Base-by-base conservation (phyloP, 2,329 filamentous ascomycete species). In the Ophiosphaerella korrae region DNA sequence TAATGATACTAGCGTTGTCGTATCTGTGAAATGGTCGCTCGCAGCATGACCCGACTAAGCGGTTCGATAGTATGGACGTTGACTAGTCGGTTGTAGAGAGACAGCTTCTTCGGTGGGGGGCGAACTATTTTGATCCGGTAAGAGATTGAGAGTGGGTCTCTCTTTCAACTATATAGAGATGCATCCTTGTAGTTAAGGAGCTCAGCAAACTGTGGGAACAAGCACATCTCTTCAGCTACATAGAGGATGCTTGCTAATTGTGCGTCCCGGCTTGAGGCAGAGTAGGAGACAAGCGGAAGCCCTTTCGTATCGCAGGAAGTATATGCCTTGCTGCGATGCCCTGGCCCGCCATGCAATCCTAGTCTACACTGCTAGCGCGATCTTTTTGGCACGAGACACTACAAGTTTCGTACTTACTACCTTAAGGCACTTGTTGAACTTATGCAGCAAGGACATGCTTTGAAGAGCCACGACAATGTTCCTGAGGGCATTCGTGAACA, bases 361-460 rank as follows among this genome's bases (percentile, higher is more conserved):
- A 62, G 63, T 18, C 61, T 60, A 33, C 58, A 72, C 48, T 74
- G 64, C 55, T 75, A 62, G 70, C 48, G 60, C 45, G 64, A 74
- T 53, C 64, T 65, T 33, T 34, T 58, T 32, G 45, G 59, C 52
- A 57, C 71, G 64, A 63, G 72, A 57, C 65, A 74, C 54, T 64
- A 73, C 44, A 66, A 55, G 48, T 61, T 74, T 0, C 59, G 44
- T 33, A 63, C 55, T 21, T 59, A 62, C 40, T 59, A 72, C 53
- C 50, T 74, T n/a, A 70, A 52, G 52, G 52, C 40, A 34, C 60
- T 74, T 45, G 45, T 73, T 37, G 53, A 53, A 38, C 63, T 63
- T 52, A 55, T 66, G 32, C 42, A 71, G 45, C 50, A 62, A 48
- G 66, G 60, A 35, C 47, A 50, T 44, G 54, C 33, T 18, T 42